Evolutionary conservation across 1,139 yeast genomes (phyloP).

Genomic region (Nadsonia starkeyi-henricii): DNA sequence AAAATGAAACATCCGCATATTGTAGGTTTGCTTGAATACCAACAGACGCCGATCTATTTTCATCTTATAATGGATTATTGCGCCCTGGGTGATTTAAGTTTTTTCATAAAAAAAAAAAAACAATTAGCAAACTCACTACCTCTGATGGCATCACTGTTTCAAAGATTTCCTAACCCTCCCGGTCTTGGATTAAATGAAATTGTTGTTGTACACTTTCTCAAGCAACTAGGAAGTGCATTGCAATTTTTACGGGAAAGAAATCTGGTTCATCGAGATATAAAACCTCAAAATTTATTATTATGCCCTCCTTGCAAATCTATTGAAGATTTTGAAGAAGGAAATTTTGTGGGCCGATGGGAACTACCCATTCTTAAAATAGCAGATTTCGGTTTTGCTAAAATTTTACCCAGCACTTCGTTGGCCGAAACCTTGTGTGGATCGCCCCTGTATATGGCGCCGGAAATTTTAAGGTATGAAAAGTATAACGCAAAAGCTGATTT

Average conservation of each 20-base stretch:
- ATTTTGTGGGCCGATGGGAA: conserved; percentile 72
- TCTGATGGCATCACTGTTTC: conserved; percentile 57
- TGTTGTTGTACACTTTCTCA: conserved; percentile 68
- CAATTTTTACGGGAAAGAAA: conserved; percentile 68
- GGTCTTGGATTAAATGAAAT: conserved; percentile 66
- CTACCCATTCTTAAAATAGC: conserved; percentile 86
- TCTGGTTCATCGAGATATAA: conserved; percentile 84
- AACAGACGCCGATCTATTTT: conserved; percentile 65
- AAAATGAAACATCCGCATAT: conserved; percentile 86
- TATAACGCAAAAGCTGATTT: conserved; percentile 94
- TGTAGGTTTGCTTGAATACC: conserved; percentile 71
- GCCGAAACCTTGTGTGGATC: conserved; percentile 97
- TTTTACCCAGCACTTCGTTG: conserved; percentile 79
- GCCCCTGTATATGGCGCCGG: conserved; percentile 97
- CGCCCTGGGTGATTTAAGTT: conserved; percentile 84
- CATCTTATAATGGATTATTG: conserved; percentile 96
- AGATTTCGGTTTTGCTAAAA: conserved; percentile 94
- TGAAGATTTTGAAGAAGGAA: conserved; percentile 39
- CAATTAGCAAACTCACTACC: conserved; percentile 69
- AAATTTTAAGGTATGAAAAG: conserved; percentile 82
- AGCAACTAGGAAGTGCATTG: conserved; percentile 76
- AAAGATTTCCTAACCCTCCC: conserved; percentile 68
- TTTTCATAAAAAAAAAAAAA: conserved; percentile 63
- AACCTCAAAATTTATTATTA: conserved; percentile 79
- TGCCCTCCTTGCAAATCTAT: conserved; percentile 62